Percentiles rank a stretch among this genome's conserved stretches.
Evolutionary conservation across 1,139 yeast genomes (phyloP).

Genomic region (Candida labiduridarum): DNA sequence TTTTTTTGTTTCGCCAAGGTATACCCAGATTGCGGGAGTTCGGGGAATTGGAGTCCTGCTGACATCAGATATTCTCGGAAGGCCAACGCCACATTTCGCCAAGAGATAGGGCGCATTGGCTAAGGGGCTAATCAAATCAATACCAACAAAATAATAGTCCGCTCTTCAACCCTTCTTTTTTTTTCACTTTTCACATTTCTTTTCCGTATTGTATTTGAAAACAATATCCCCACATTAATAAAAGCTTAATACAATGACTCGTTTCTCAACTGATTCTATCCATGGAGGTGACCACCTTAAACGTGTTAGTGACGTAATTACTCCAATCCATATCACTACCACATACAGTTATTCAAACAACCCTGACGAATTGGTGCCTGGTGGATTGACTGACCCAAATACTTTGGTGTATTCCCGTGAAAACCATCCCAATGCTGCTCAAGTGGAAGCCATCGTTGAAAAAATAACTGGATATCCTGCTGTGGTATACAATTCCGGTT

Average conservation of each 20-base stretch:
- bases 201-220: no score
- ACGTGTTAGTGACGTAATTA: conserved; percentile 59
- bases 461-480: conserved; percentile 59
- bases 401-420: conserved; percentile 60
- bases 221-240: neutral
- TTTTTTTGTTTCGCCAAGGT: no score
- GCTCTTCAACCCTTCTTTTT: no score
- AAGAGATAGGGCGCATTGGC: no score
- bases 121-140: no score
- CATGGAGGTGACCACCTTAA: conserved; percentile 62
- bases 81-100: no score
- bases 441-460: conserved; percentile 69
- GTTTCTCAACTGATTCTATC: conserved; percentile 53
- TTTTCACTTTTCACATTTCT: no score
- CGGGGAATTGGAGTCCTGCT: no score
- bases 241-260: conserved; percentile 32
- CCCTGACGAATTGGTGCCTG: conserved; percentile 53
- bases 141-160: no score
- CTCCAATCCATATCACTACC: conserved; percentile 83
- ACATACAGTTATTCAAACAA: conserved; percentile 69
- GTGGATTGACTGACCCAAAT: conserved; percentile 25
- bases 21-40: no score
- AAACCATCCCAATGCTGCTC: conserved; percentile 69
- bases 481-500: conserved; percentile 70
- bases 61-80: no score